phyloP scores from a whole-genome alignment of 2,329 filamentous ascomycete genomes.

The Graphiopsis chlorocephala region DNA sequence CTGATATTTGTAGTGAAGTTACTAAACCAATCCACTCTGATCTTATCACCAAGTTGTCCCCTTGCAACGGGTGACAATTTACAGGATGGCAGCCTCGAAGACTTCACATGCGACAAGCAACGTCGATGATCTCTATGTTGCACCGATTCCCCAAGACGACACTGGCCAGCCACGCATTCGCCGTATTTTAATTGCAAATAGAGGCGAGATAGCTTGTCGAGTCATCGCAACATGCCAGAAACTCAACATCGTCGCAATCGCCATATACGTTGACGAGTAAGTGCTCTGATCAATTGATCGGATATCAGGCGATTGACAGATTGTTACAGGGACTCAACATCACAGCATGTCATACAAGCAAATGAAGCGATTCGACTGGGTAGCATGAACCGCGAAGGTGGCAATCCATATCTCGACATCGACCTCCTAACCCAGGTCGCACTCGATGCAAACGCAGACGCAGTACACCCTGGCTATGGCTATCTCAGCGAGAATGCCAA shows the following conservation, averaged over 20 bases:
- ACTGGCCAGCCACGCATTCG: background rate
- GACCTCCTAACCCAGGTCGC: slow-evolving; percentile 31
- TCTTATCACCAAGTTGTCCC: background rate
- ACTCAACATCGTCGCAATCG: background rate
- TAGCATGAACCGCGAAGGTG: background rate
- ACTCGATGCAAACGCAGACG: slow-evolving; percentile 24
- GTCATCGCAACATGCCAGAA: background rate
- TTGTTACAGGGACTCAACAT: slow-evolving; percentile 29
- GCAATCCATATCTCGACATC: slow-evolving; percentile 30
- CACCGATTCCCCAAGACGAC: background rate
- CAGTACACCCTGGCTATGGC: slow-evolving; percentile 38
- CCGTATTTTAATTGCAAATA: background rate
- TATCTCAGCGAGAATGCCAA: slow-evolving; percentile 36
- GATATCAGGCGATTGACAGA: background rate
- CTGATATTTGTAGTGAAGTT: too few relatives aligned
- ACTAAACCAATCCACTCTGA: too few relatives aligned
- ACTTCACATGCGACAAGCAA: background rate
- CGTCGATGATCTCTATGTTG: background rate
- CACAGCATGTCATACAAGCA: slow-evolving; percentile 33
- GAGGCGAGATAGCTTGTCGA: slow-evolving; percentile 3
- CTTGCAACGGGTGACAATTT: background rate
- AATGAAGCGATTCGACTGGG: slow-evolving; percentile 33
- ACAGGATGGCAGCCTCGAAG: background rate
- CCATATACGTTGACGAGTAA: background rate
- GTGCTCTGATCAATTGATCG: background rate